These are phyloP conservation scores for Blepharisma undulans DNA, from an alignment of 169 alveolate species.

Conservation along the genomic window DNA sequence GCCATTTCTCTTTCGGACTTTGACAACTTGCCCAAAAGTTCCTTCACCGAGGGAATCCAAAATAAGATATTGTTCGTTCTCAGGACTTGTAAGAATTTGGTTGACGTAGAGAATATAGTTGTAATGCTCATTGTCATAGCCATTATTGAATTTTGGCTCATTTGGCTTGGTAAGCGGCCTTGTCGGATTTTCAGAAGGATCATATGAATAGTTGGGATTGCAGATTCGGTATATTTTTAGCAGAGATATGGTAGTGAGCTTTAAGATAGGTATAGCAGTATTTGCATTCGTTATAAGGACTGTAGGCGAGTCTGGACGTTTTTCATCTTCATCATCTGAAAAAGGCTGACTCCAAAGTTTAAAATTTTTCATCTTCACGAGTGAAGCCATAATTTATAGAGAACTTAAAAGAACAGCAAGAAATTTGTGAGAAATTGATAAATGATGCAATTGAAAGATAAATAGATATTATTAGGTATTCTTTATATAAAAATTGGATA, in stretches of 20 bases:
- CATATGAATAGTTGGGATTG: conserved; percentile 4
- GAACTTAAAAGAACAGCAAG: not conserved
- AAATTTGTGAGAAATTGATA: not conserved
- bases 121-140: conserved; percentile 35
- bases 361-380: not conserved
- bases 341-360: not conserved
- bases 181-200: conserved; percentile 33
- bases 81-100: conserved; percentile 20
- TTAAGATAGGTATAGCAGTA: not conserved
- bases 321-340: not conserved
- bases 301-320: conserved; percentile 34
- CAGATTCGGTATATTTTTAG: not conserved
- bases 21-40: conserved; percentile 83
- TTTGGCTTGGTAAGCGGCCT: conserved; percentile 21
- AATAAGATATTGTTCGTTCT: conserved; percentile 56
- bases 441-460: not conserved
- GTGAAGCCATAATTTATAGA: not conserved
- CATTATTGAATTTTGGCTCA: conserved; percentile 18
- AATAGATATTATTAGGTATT: not conserved
- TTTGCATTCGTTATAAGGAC: not conserved
- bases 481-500: not conserved
- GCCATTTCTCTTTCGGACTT: conserved; percentile 73
- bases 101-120: conserved; percentile 21
- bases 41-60: conserved; percentile 82
- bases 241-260: not conserved